A percentile compares a stretch with the other conserved stretches of the same genome.
These are phyloP conservation scores for Aspergillus texensis DNA, from an alignment of 2,329 filamentous ascomycete species.

Conservation along the genomic window DNA sequence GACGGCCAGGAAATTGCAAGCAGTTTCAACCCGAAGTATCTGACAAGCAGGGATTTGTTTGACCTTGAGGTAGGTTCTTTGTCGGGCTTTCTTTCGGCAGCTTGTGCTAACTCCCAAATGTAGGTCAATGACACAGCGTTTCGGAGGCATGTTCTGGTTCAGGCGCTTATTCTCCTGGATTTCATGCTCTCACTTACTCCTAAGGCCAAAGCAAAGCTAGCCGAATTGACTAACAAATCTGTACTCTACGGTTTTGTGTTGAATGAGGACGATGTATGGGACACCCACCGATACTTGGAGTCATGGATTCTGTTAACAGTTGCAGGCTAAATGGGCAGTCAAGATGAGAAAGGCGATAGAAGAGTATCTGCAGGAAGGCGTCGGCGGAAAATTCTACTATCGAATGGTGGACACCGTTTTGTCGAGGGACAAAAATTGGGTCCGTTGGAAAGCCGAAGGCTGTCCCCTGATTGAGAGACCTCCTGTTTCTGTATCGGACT, in stretches of 20 bases:
- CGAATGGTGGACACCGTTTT: slow-evolving; percentile 97
- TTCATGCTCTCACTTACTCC: slow-evolving; percentile 90
- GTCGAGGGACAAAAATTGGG: slow-evolving; percentile 97
- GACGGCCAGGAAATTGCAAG: slow-evolving; percentile 66
- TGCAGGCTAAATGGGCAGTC: slow-evolving; percentile 77
- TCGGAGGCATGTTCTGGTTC: slow-evolving; percentile 88
- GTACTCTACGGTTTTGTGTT: slow-evolving; percentile 81
- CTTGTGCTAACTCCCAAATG: slow-evolving; percentile 24
- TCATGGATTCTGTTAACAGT: slow-evolving; percentile 18
- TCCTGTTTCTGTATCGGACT: slow-evolving; percentile 69
- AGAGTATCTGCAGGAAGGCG: slow-evolving; percentile 76
- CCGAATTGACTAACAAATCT: slow-evolving; percentile 77
- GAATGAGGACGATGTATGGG: slow-evolving; percentile 75
- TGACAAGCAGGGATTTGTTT: slow-evolving; percentile 96
- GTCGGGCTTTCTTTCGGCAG: not conserved
- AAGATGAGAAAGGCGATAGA: slow-evolving; percentile 78
- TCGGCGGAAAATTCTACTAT: slow-evolving; percentile 89
- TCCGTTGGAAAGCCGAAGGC: slow-evolving; percentile 94
- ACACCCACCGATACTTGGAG: not conserved
- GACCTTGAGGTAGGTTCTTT: slow-evolving; percentile 73
- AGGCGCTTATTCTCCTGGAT: slow-evolving; percentile 91
- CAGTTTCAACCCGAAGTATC: slow-evolving; percentile 94
- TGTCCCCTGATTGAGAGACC: slow-evolving; percentile 84
- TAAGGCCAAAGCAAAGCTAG: slow-evolving; percentile 77
- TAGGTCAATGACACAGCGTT: slow-evolving; percentile 93